Conservation (phyloP, 176 grass and related monocot species). For the Aegilops longissima region DNA sequence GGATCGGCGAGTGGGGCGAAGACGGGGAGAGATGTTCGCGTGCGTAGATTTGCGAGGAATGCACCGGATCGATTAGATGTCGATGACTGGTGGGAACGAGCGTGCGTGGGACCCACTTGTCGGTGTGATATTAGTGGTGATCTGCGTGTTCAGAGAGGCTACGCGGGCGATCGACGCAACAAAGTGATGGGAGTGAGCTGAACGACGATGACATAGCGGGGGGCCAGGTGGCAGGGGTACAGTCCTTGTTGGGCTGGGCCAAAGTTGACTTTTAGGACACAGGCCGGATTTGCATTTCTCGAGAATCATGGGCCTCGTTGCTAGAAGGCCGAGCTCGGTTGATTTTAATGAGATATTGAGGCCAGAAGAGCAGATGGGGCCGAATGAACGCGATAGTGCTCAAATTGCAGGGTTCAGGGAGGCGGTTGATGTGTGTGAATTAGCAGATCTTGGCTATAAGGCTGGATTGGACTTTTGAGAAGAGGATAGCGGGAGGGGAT, state of each 20-base stretch:
- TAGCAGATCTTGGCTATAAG: too few relatives aligned
- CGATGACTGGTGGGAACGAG: slow-evolving; percentile 23
- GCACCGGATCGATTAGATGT: background rate
- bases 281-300: background rate
- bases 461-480: too few relatives aligned
- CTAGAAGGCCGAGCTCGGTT: background rate
- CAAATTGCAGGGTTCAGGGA: too few relatives aligned
- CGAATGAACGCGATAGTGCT: too few relatives aligned
- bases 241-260: background rate
- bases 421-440: too few relatives aligned
- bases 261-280: background rate
- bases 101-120: background rate
- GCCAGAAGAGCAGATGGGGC: too few relatives aligned
- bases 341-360: background rate
- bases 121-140: background rate
- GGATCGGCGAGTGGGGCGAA: slow-evolving; percentile 39
- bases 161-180: slow-evolving; percentile 1
- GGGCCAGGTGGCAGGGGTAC: background rate
- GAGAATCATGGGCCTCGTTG: background rate
- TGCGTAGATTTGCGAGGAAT: slow-evolving; percentile 37
- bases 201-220: background rate
- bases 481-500: too few relatives aligned
- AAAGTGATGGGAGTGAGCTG: slow-evolving; percentile 22
- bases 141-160: background rate
- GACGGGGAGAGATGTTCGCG: slow-evolving; percentile 29